phyloP scores from a whole-genome alignment of 306 rosid species.

The Trifolium pratense region DNA sequence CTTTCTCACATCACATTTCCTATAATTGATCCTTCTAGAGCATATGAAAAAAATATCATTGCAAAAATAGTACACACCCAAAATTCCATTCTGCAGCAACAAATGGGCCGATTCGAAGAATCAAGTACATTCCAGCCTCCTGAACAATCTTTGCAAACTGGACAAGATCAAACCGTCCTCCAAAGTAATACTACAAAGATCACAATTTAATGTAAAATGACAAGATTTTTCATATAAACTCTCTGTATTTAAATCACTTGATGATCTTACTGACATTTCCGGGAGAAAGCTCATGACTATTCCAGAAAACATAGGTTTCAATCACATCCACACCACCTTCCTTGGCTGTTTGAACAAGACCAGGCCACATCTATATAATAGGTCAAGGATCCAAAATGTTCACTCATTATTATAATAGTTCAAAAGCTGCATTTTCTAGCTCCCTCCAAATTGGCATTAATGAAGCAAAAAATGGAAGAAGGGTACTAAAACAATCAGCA shows the following conservation, averaged over 20 bases:
- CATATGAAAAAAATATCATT: neutral
- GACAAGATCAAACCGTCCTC: constrained; percentile 57
- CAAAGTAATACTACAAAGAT: constrained; percentile 52
- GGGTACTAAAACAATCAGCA: no score
- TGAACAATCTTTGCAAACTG: constrained; percentile 55
- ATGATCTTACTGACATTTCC: constrained; percentile 41
- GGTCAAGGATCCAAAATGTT: no score
- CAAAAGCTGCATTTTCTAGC: no score
- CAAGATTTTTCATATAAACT: neutral
- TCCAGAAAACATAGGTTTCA: constrained; percentile 96
- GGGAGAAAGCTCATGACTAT: constrained; percentile 90
- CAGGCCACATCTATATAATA: constrained; percentile 80
- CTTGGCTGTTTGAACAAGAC: constrained; percentile 81
- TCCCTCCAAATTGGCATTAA: no score
- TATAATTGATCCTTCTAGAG: neutral
- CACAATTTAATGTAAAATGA: constrained; percentile 3
- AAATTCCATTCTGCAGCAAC: constrained; percentile 65
- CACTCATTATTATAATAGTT: no score
- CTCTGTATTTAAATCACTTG: no score
- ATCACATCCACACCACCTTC: constrained; percentile 86
- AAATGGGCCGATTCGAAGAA: constrained; percentile 59
- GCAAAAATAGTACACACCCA: constrained; percentile 41
- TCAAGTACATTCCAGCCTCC: constrained; percentile 51
- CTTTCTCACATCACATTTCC: constrained; percentile 1
- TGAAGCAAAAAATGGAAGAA: no score